Conservation (phyloP, 139 green algal species). For the Penium margaritaceum region DNA sequence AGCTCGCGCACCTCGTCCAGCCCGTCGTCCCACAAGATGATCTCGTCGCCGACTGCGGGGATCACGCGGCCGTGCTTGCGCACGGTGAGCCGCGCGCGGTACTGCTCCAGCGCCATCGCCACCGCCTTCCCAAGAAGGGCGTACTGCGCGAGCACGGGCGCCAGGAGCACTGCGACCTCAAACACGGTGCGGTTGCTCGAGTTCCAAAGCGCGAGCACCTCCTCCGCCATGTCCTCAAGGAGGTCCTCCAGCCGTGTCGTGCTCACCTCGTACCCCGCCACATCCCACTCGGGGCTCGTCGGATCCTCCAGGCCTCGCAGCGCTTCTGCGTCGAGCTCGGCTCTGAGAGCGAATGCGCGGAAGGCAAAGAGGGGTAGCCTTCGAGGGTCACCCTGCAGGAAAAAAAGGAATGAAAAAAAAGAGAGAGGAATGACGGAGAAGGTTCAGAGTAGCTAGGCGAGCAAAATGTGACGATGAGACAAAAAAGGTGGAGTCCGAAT, state of each 20-base stretch:
- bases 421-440: background rate
- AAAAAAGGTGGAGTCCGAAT: no score
- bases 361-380: no score
- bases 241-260: background rate
- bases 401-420: background rate
- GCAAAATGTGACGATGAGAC: no score
- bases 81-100: background rate
- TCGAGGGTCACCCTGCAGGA: no score
- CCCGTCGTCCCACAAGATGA: background rate
- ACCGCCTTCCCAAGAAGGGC: background rate
- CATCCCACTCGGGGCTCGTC: background rate
- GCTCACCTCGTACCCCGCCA: background rate
- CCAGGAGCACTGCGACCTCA: background rate
- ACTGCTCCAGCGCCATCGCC: background rate
- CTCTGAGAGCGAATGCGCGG: no score
- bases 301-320: no score
- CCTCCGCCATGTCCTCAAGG: constrained; percentile 6
- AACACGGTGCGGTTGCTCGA: background rate
- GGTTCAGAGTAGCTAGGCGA: no score
- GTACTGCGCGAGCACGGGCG: background rate
- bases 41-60: background rate
- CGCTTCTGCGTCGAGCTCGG: no score
- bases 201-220: constrained; percentile 3
- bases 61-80: background rate
- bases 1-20: constrained; percentile 1